These are phyloP conservation scores for Colletotrichum sansevieriae DNA, from an alignment of 2,329 filamentous ascomycete genomes.

Conservation along the genomic window DNA sequence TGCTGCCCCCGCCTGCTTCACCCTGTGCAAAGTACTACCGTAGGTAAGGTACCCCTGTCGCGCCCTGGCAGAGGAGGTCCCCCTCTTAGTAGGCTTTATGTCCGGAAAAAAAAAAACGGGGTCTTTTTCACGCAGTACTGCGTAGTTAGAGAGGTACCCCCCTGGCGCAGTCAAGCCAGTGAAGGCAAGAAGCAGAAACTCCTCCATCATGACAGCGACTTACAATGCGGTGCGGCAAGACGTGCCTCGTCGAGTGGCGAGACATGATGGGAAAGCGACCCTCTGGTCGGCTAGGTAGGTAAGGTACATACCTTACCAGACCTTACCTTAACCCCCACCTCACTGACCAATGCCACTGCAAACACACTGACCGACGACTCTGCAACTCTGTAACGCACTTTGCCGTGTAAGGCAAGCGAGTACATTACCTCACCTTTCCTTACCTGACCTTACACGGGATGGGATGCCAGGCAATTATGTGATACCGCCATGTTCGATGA, in stretches of 20 bases:
- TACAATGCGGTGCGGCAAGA: constrained; percentile 13
- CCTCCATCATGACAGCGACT: neutral
- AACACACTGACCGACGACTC: constrained; percentile 38
- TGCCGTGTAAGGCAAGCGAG: neutral
- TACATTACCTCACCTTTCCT: no score
- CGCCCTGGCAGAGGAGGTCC: no score
- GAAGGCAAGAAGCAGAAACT: no score
- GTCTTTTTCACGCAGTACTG: no score
- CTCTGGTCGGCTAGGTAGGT: constrained; percentile 17
- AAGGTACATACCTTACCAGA: no score
- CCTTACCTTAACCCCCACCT: neutral
- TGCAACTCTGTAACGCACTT: constrained; percentile 41
- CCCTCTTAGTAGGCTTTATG: no score
- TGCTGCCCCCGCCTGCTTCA: no score
- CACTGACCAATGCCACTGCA: constrained; percentile 41
- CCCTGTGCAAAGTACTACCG: neutral
- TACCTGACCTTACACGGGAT: neutral
- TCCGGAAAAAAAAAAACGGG: no score
- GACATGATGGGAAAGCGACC: neutral
- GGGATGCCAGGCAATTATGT: constrained; percentile 23
- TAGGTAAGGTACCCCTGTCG: neutral
- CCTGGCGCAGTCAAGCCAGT: no score
- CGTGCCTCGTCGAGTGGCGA: no score
- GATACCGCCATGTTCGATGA: constrained; percentile 32
- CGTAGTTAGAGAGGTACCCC: no score